Conservation (phyloP, 805 yeast genomes). For the Metschnikowia anglica region DNA sequence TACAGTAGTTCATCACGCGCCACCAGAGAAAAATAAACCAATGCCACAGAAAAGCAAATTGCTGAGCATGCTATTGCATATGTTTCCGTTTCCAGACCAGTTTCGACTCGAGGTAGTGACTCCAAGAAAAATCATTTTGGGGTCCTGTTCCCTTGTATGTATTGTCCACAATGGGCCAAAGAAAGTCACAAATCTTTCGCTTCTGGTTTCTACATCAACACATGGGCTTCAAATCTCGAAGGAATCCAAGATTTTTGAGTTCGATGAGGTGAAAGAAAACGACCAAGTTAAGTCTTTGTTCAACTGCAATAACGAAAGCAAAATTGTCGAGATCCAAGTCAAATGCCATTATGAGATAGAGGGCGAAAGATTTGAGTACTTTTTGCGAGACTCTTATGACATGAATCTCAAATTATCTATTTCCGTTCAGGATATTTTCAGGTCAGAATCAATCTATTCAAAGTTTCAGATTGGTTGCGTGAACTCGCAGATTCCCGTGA, state of each 20-base stretch:
- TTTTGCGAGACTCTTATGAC: constrained; percentile 42
- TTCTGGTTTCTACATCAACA: constrained; percentile 12
- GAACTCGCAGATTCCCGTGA: constrained; percentile 49
- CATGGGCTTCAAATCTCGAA: constrained; percentile 20
- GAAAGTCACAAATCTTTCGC: constrained; percentile 21
- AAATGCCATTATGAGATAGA: constrained; percentile 23
- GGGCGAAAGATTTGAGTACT: constrained; percentile 22
- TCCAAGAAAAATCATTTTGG: constrained; percentile 29
- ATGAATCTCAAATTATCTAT: constrained; percentile 63
- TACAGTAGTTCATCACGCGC: constrained; percentile 13
- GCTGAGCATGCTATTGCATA: constrained; percentile 1
- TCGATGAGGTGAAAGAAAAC: constrained; percentile 2
- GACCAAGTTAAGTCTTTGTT: constrained; percentile 26
- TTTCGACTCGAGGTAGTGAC: constrained; percentile 30
- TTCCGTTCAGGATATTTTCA: constrained; percentile 77
- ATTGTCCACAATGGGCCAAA: constrained; percentile 31
- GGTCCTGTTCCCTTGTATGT: constrained; percentile 27
- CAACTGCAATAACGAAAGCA: constrained; percentile 30
- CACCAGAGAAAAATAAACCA: neutral
- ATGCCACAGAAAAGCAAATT: neutral
- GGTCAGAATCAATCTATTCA: constrained; percentile 53
- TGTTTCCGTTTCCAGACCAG: constrained; percentile 8
- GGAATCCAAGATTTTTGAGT: neutral
- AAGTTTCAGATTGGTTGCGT: constrained; percentile 70
- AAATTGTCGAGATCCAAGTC: constrained; percentile 24